Conservation (phyloP, 805 yeast genomes). For the Maudiozyma pseudohumilis region DNA sequence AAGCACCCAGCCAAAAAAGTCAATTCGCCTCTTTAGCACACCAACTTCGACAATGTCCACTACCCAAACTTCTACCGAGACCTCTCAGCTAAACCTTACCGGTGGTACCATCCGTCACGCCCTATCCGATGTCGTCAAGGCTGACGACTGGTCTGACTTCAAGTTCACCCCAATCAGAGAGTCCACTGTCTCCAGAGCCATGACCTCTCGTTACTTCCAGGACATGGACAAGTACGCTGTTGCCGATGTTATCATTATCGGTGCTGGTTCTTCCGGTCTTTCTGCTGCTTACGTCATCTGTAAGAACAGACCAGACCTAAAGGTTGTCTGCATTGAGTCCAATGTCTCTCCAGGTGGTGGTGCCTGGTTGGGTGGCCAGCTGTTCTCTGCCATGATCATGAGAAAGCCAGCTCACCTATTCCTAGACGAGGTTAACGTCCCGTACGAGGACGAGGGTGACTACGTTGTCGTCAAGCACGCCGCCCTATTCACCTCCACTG, state of each 20-base stretch:
- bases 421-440: slow-evolving; percentile 51
- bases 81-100: slow-evolving; percentile 8
- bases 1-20: too few relatives aligned
- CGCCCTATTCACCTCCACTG: slow-evolving; percentile 63
- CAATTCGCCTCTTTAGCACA: too few relatives aligned
- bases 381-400: slow-evolving; percentile 69
- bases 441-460: slow-evolving; percentile 71
- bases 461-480: slow-evolving; percentile 76
- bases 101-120: slow-evolving; percentile 20
- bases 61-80: slow-evolving; percentile 2
- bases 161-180: slow-evolving; percentile 65
- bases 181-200: slow-evolving; percentile 70
- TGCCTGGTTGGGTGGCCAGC: slow-evolving; percentile 68
- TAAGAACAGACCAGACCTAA: slow-evolving; percentile 64
- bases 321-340: slow-evolving; percentile 64
- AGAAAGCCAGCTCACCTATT: slow-evolving; percentile 71
- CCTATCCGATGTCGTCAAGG: slow-evolving; percentile 24
- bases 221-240: slow-evolving; percentile 69
- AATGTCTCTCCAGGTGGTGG: slow-evolving; percentile 77
- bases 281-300: slow-evolving; percentile 69
- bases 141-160: slow-evolving; percentile 55
- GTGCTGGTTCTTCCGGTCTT: slow-evolving; percentile 72
- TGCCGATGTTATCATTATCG: slow-evolving; percentile 63
- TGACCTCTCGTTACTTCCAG: slow-evolving; percentile 64
- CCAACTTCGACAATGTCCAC: slow-evolving; percentile 1